Base-by-base conservation (phyloP, 2,329 filamentous ascomycete genomes). In the Xenoacremonium recifei region DNA sequence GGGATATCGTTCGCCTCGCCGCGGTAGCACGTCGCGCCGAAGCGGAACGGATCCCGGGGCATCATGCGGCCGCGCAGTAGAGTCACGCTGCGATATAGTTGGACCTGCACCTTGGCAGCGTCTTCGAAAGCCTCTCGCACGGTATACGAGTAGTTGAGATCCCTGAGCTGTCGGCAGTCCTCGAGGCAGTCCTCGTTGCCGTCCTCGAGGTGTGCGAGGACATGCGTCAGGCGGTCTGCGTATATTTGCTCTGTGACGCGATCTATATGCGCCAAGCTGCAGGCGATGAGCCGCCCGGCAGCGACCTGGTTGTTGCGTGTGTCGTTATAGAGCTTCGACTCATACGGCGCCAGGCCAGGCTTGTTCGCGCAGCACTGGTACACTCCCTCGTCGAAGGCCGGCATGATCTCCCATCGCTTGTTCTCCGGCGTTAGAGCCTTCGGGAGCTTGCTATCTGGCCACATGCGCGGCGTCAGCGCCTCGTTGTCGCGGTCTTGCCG, bases 151-250 rank as follows among this genome's bases (percentile, higher is more conserved):
- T n/a, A n/a, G n/a, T n/a, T n/a, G n/a, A n/a, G n/a, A n/a, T 27
- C 34, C 4, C 31, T 7, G 33, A 37, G 40, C 4, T 21, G 13
- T 9, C 6, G 11, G n/a, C 50, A 53, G 29, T 50, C 47, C 50
- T 42, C 46, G 23, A 44, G 39, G 18, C 50, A 53, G 16, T 38
- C 37, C 5, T 49, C 44, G 11, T 53, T 47, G 17, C 31, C 35
- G 4, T 13, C 13, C 16, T 37, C 10, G 33, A 53, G 50, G 21
- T 27, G 20, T 3, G 12, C 21, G 6, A 36, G 39, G 38, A 25
- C 1, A 15, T n/a, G 3, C 27, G 10, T 16, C 6, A 3, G 6
- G 18, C 16, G 46, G 6, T n/a, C n/a, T n/a, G n/a, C n/a, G n/a
- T n/a, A n/a, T n/a, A n/a, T n/a, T n/a, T n/a, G n/a, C n/a, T n/a